Percentiles rank a stretch among this genome's conserved stretches.
These are phyloP conservation scores for Candida dendrica DNA, from an alignment of 805 yeast species.

Conservation along the genomic window DNA sequence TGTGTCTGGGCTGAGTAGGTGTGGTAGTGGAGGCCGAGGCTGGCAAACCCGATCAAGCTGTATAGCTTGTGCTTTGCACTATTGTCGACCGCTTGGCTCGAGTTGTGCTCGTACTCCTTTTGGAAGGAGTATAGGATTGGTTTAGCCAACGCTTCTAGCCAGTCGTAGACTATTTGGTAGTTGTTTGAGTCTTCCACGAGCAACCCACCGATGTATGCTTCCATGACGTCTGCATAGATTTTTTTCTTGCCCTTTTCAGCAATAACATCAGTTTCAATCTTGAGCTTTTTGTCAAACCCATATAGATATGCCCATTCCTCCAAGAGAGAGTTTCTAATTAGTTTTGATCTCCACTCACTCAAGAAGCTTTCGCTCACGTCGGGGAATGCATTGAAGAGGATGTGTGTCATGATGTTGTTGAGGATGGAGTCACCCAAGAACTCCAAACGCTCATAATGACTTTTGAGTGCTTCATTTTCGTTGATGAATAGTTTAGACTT, in stretches of 20 bases:
- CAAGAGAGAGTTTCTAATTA: conserved; percentile 69
- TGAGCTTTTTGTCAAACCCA: conserved; percentile 52
- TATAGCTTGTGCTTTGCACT: conserved; percentile 77
- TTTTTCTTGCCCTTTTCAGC: conserved; percentile 54
- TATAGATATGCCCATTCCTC: conserved; percentile 65
- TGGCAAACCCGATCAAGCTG: conserved; percentile 71
- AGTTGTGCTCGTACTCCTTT: conserved; percentile 2
- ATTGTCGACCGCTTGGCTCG: conserved; percentile 32
- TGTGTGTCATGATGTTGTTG: conserved; percentile 61
- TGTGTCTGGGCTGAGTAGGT: conserved; percentile 13
- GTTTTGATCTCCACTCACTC: conserved; percentile 57
- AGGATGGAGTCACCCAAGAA: conserved; percentile 86
- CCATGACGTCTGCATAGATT: conserved; percentile 82
- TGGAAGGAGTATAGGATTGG: conserved; percentile 28
- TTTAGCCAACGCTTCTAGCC: conserved; percentile 49
- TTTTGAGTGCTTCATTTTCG: conserved; percentile 47
- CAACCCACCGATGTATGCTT: conserved; percentile 89
- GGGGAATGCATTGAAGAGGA: conserved; percentile 62
- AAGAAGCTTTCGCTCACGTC: conserved; percentile 74
- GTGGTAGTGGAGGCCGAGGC: conserved; percentile 46
- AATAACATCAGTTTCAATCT: conserved; percentile 40
- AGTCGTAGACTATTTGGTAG: conserved; percentile 40
- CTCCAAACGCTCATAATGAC: conserved; percentile 84
- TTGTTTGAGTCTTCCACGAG: conserved; percentile 47
- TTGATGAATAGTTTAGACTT: conserved; percentile 49